Base-by-base conservation (phyloP, 306 rosid species). In the Acacia crassicarpa region DNA sequence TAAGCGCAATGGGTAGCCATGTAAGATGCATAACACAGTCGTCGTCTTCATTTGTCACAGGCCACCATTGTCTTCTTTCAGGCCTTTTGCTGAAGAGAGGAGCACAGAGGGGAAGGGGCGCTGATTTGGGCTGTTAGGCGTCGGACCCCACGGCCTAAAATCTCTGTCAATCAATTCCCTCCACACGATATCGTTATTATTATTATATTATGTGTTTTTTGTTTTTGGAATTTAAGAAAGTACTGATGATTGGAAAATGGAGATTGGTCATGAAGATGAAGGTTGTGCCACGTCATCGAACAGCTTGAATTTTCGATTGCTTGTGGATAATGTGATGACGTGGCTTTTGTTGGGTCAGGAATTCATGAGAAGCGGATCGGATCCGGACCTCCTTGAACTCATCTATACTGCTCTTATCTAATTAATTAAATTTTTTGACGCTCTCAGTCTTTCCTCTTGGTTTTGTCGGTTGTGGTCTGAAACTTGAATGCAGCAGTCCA, bases 1-100 rank as follows among this genome's bases (percentile, higher is more conserved):
- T 77, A 86, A 88, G 88, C 89, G 63, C 80, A 91, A 85, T 91
- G 89, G 81, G 83, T 80, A 85, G 98, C 98, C 98, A 95, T 95
- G 89, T 92, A 87, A 90, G 93, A 87, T 70, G 92, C 97, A 87
- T 89, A 88, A 88, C 88, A 87, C 67, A 84, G 20, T 78, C 82
- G 67, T 81, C 49, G 33, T 78, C 92, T 83, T 93, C 97, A 90
- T 94, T 59, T 59, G 91, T 81, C 94, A 85, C 58, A 67, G 41
- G 86, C 78, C 75, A 89, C 90, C 95, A 88, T 89, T 80, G 72
- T 91, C 82, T 80, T 77, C 72, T 53, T 69, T 75, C 75, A 38
- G 12, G 74, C 74, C 51, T 78, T 17, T 8, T 33, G 78, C 72
- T 17, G 0, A 20, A 68, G 38, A 74, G 53, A 54, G 2, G 17